Evolutionary conservation across 2,329 filamentous ascomycete species (phyloP), one percentile per base, ranked within the genome.

Genomic region (Pestalotiopsis fici): DNA sequence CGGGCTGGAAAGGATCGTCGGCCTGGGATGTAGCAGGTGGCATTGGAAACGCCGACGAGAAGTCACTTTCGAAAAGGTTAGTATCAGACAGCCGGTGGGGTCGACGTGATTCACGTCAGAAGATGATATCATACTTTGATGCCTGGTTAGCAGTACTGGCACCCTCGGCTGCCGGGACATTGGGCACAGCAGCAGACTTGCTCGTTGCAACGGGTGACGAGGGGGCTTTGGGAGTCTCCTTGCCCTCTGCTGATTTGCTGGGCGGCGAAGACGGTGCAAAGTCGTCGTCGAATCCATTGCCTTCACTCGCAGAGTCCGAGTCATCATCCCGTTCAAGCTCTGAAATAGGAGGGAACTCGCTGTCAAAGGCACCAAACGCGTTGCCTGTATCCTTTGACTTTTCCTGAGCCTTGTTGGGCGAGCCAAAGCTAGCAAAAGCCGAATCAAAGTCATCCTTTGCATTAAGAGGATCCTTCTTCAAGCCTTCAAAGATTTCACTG

Each of bases 321-420:
- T 97, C 91, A 27, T 95, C 93, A 67, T 95, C 92, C 35, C 89
- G 87, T 69, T 93, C 91, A 67, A 98, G 82, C 77, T 95, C 93
- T n/a, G 91, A 90, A 68, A 98, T 97, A 0, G 95, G 96, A 37
- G 96, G 96, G 76, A 98, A 98, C 77, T 98, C 96, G 25, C 89
- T 86, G 75, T 90, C 87, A 73, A 93, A 92, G 65, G 80, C 83
- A 2, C 86, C 77, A 23, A 82, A 82, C 2, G 81, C 75, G 69
- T 86, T 86, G 47, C 78, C 76, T n/a, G 78, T 75, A 15, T 83
- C 82, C 21, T 80, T 78, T 6, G 78, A 70, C 67, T 83, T 84
- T 65, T 82, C 82, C 69, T 83, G 84, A 62, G 77, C 79, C 73
- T 87, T 87, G 72, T 70, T 74, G 69, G 85, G 85, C 60, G 84